phyloP scores from a whole-genome alignment of 352 stramenopile genomes.

The Pythium aphanidermatum region DNA sequence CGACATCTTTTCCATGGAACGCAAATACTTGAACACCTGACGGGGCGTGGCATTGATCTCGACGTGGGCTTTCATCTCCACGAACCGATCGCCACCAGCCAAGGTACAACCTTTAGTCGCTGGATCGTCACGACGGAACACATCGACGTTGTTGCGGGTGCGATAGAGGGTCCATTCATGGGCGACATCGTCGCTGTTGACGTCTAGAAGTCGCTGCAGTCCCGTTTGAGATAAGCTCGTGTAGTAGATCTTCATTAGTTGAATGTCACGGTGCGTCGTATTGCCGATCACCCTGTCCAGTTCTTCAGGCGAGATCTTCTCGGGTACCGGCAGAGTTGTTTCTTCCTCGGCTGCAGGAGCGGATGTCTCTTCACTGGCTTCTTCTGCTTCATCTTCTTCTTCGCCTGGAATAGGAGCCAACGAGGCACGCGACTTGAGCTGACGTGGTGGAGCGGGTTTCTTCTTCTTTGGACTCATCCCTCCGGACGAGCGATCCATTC shows the following conservation, averaged over 20 bases:
- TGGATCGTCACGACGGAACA: conserved; percentile 16
- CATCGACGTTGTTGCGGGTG: conserved; percentile 19
- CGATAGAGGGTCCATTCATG: conserved; percentile 50
- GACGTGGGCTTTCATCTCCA: conserved; percentile 73
- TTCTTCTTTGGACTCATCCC: conserved; percentile 23
- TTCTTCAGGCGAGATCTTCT: conserved; percentile 35
- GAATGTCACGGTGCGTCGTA: conserved; percentile 56
- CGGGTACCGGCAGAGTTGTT: neutral
- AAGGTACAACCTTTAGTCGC: conserved; percentile 6
- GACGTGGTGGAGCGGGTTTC: conserved; percentile 25
- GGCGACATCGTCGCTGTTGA: conserved; percentile 25
- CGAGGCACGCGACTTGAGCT: conserved; percentile 51
- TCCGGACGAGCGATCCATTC: conserved; percentile 20
- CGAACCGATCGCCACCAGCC: conserved; percentile 38
- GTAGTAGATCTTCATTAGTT: conserved; percentile 74
- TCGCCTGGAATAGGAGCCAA: conserved; percentile 16
- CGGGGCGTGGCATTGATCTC: conserved; percentile 35
- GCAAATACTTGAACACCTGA: conserved; percentile 55
- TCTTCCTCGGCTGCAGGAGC: neutral
- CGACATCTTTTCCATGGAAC: conserved; percentile 32
- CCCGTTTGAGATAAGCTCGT: conserved; percentile 52
- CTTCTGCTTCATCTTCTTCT: conserved; percentile 6
- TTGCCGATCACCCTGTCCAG: conserved; percentile 53
- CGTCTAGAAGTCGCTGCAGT: conserved; percentile 40
- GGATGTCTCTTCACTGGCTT: neutral